These are phyloP conservation scores for Trichosporon sp. DNA, from an alignment of 1,284 basidiomycete species.

Conservation along the genomic window DNA sequence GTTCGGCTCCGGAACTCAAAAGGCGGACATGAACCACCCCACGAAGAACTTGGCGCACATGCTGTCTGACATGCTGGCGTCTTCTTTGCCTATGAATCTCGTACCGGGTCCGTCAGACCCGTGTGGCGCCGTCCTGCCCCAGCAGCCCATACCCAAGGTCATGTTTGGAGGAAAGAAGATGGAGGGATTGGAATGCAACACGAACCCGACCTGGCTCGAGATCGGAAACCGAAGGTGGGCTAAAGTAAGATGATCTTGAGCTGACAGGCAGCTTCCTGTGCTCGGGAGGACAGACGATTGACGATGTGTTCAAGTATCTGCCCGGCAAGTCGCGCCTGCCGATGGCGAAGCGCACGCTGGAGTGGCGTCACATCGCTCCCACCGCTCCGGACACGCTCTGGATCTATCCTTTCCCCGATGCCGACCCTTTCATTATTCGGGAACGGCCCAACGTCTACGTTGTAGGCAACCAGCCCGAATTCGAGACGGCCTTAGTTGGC, in stretches of 20 bases:
- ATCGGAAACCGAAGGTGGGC: slow-evolving; percentile 55
- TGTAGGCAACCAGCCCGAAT: slow-evolving; percentile 86
- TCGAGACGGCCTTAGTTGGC: slow-evolving; percentile 70
- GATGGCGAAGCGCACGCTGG: slow-evolving; percentile 76
- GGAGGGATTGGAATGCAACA: slow-evolving; percentile 71
- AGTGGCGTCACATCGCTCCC: slow-evolving; percentile 94
- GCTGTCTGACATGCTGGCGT: slow-evolving; percentile 69
- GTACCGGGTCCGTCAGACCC: slow-evolving; percentile 87
- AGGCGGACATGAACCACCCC: slow-evolving; percentile 70
- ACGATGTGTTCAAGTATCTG: slow-evolving; percentile 91
- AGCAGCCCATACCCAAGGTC: slow-evolving; percentile 87
- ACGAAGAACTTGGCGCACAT: slow-evolving; percentile 69
- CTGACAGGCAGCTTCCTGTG: slow-evolving; percentile 66
- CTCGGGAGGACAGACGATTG: slow-evolving; percentile 86
- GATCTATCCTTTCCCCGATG: slow-evolving; percentile 90
- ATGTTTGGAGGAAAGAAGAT: slow-evolving; percentile 77
- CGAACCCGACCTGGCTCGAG: slow-evolving; percentile 87
- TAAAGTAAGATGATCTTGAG: slow-evolving; percentile 55
- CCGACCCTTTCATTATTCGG: slow-evolving; percentile 85
- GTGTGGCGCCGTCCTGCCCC: slow-evolving; percentile 83
- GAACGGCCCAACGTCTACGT: slow-evolving; percentile 87
- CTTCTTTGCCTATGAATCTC: slow-evolving; percentile 74
- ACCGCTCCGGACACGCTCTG: slow-evolving; percentile 97
- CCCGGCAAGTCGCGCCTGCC: slow-evolving; percentile 62
- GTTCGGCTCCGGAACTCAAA: slow-evolving; percentile 48